Percentiles rank a stretch among this genome's conserved stretches.
Evolutionary conservation across 305 asterid genomes (phyloP).

Genomic region (Solanum chacoense): DNA sequence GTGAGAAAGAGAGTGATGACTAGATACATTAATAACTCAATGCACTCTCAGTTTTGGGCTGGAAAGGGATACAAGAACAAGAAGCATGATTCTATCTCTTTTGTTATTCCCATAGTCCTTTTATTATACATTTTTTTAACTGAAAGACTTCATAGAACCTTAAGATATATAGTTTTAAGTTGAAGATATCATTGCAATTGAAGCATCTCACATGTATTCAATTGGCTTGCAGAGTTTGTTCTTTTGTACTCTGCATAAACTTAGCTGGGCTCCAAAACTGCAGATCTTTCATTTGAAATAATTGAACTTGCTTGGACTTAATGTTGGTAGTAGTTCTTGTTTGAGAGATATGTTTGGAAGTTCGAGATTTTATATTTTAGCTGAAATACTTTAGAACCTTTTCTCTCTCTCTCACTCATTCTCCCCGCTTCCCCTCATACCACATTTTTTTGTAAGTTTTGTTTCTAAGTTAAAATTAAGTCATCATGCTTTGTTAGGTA

Average conservation of each 20-base stretch:
- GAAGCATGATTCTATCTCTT: not conserved
- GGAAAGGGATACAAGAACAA: not conserved
- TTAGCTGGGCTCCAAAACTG: not conserved
- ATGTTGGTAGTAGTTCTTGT: not conserved
- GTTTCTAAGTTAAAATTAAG: not conserved
- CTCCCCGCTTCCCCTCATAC: not conserved
- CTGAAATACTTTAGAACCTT: not conserved
- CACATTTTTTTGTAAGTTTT: not conserved
- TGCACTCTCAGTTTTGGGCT: not conserved
- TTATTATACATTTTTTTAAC: not conserved
- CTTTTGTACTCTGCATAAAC: not conserved
- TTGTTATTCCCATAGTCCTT: not conserved
- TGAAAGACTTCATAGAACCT: not conserved
- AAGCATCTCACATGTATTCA: not conserved
- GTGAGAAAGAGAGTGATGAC: not conserved
- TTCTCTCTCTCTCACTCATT: not conserved
- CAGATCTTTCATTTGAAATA: not conserved
- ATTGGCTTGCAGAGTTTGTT: not conserved
- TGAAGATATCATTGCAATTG: not conserved
- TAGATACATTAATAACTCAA: not conserved
- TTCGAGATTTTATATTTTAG: not conserved
- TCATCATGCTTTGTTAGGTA: not conserved
- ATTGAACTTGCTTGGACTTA: not conserved
- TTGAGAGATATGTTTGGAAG: not conserved
- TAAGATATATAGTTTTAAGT: constrained; percentile 1